phyloP scores from a whole-genome alignment of 2,329 filamentous ascomycete species.

The Colletotrichum tabaci region DNA sequence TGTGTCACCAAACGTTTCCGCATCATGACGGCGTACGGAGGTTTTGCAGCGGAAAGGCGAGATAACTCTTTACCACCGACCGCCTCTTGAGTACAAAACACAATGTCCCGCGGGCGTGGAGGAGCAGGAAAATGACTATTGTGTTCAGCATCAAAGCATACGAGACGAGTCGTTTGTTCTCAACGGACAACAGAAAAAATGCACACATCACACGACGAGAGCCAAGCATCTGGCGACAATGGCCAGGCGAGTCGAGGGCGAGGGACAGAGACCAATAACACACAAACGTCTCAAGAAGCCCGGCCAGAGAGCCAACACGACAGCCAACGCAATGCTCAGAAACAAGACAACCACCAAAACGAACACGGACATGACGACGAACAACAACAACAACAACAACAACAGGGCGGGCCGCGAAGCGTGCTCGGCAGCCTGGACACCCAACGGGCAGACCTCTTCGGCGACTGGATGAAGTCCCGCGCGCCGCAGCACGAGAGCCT shows the following conservation, averaged over 20 bases:
- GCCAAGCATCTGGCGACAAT: background rate
- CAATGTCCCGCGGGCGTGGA: too few relatives aligned
- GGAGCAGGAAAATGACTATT: too few relatives aligned
- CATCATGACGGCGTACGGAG: background rate
- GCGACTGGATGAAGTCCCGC: conserved; percentile 19
- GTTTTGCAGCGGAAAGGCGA: background rate
- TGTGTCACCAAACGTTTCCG: conserved; percentile 4
- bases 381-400: background rate
- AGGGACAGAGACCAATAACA: background rate
- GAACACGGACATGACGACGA: background rate
- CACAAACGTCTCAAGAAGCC: background rate
- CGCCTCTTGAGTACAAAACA: conserved; percentile 2
- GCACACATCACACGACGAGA: background rate
- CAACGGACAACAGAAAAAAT: background rate
- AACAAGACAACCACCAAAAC: background rate
- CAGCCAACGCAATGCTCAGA: too few relatives aligned
- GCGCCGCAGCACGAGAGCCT: conserved; percentile 19
- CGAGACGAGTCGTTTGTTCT: too few relatives aligned
- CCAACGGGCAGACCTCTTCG: conserved; percentile 3
- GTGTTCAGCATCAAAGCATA: too few relatives aligned
- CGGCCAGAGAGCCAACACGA: background rate
- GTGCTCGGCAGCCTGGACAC: conserved; percentile 7
- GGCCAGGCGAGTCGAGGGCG: background rate
- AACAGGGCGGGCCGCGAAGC: background rate
- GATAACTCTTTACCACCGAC: too few relatives aligned